Base-by-base conservation (phyloP, 2,329 filamentous ascomycete genomes). In the Rugonectria rugulosa region DNA sequence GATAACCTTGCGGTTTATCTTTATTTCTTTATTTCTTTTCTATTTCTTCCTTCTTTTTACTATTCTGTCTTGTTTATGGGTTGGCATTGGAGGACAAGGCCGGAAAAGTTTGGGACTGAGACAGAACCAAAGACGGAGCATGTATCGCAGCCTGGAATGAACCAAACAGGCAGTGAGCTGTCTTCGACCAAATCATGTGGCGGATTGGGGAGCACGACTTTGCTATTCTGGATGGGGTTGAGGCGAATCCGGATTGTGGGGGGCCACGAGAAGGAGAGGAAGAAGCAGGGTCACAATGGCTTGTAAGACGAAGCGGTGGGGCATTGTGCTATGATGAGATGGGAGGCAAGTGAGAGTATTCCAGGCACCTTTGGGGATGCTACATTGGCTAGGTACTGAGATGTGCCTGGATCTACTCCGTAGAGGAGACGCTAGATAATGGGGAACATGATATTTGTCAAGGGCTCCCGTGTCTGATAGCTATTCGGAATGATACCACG, bases 1-100 rank as follows among this genome's bases (percentile, higher is more conserved):
- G 60, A 60, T 56, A 57, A 60, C 58, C 55, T 55, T 43, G 57
- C 60, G 63, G 60, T 63, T 65, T 56, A 63, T 51, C 53, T 55
- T 46, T 50, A 14, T 32, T 40, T 40, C 20, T 20, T 24, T 40
- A 15, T 34, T 34, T 17, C 8, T 34, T 14, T 24, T 40, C 19
- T 12, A 9, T 23, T 24, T 12, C 24, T 40, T 24, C 8, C 3
- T 24, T n/a, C 11, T 23, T n/a, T 11, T 40, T 24, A 9, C 4
- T 11, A 12, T 24, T 40, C 11, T 21, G 19, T 23, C n/a, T n/a
- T n/a, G n/a, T n/a, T n/a, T n/a, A n/a, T n/a, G n/a, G n/a, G n/a
- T n/a, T n/a, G n/a, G n/a, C n/a, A 27, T 34, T 26, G 44, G 15
- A 15, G 31, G 31, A 34, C n/a, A 34, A 6, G 31, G 31, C 17